Conservation (phyloP, 177 flowering plant species). For the Tripterygium wilfordii region DNA sequence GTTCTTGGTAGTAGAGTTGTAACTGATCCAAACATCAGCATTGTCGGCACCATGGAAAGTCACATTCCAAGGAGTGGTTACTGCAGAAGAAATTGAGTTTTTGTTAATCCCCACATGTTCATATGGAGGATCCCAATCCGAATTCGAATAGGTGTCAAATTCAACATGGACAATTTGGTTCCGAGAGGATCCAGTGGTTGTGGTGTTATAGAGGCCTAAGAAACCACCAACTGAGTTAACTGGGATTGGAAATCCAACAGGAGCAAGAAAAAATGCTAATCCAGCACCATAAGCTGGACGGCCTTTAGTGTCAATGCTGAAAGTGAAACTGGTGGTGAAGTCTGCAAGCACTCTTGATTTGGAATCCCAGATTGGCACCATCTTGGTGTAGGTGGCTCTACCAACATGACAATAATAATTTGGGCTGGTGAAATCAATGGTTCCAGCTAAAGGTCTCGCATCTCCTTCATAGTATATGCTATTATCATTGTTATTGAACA, state of each 20-base stretch:
- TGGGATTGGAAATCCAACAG: constrained; percentile 10
- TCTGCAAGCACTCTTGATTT: constrained; percentile 15
- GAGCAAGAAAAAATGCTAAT: constrained; percentile 18
- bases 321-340: constrained; percentile 32
- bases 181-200: constrained; percentile 9
- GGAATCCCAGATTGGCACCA: constrained; percentile 30
- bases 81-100: constrained; percentile 19
- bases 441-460: constrained; percentile 21
- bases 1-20: constrained; percentile 14
- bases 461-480: constrained; percentile 23
- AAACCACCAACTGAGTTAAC: constrained; percentile 18
- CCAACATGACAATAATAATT: constrained; percentile 17
- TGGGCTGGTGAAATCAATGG: constrained; percentile 15
- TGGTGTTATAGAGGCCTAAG: constrained; percentile 16
- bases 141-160: constrained; percentile 22
- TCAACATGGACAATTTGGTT: constrained; percentile 22
- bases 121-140: too few species aligned
- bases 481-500: not conserved
- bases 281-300: constrained; percentile 14
- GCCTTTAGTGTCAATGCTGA: constrained; percentile 8
- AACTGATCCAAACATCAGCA: constrained; percentile 12
- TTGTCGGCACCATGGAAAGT: constrained; percentile 19
- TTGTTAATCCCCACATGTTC: constrained; percentile 32
- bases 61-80: constrained; percentile 16
- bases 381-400: constrained; percentile 16